A percentile compares a stretch with the other conserved stretches of the same genome.
Evolutionary conservation across 179 eudicot genomes (phyloP).

Genomic region (Vitellaria paradoxa): DNA sequence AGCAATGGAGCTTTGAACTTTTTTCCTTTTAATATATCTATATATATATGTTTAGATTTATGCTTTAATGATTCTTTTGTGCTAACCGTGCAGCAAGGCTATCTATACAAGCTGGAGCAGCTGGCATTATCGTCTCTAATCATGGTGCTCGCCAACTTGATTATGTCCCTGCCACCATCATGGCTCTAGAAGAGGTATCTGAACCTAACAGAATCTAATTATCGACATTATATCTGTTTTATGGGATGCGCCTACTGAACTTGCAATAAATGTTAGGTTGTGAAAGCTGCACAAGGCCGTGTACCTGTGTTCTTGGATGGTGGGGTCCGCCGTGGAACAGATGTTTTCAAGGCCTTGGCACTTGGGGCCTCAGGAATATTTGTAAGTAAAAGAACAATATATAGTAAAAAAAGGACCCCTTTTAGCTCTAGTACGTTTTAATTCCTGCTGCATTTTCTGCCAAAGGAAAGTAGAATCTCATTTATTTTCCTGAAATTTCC

Average conservation of each 20-base stretch:
- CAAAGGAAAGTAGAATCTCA: no score
- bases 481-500: no score
- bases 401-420: no score
- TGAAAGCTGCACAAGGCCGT: constrained; percentile 80
- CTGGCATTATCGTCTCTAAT: constrained; percentile 90
- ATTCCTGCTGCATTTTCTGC: no score
- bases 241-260: neutral
- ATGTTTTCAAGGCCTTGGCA: constrained; percentile 93
- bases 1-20: neutral
- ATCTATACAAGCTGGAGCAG: constrained; percentile 78
- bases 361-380: constrained; percentile 87
- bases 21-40: neutral
- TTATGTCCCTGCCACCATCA: constrained; percentile 88
- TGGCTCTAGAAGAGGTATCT: constrained; percentile 83
- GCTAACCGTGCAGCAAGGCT: constrained; percentile 50
- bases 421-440: no score
- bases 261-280: constrained; percentile 45
- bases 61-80: no score
- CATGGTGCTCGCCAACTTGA: constrained; percentile 98
- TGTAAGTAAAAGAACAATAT: constrained; percentile 37
- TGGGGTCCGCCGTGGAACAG: constrained; percentile 92
- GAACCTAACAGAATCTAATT: neutral
- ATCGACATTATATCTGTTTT: neutral
- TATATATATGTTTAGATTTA: no score
- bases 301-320: constrained; percentile 92